Base-by-base conservation (phyloP, 306 rosid species). In the Trifolium repens region DNA sequence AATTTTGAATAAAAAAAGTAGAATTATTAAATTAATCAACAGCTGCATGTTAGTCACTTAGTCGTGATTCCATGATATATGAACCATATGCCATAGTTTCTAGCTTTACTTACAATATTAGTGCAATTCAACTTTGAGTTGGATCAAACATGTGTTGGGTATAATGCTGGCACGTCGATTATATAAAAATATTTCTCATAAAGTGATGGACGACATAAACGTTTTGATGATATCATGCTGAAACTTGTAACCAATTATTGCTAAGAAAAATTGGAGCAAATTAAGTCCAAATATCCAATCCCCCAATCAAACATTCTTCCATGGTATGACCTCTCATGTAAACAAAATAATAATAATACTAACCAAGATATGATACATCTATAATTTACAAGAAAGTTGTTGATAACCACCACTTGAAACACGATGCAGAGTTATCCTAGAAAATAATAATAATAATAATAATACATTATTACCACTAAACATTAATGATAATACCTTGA, bases 111-210 rank as follows among this genome's bases (percentile, higher is more conserved):
- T 54, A 9, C 24, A 53, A 3, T 16, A 39, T 39, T 19, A 17
- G 1, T 17, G 14, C n/a, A 2, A 26, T 58, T 26, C 35, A 58
- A 58, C 64, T 58, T 58, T 64, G 32, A 39, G 49, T 16, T 37
- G 49, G 70, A 37, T 37, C 47, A 37, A 62, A 37, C 35, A 11
- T 67, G 37, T 12, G 71, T 43, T 67, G 12, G 71, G 54, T 67
- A 67, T 67, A 67, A 67, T 67, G 71, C 34, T 14, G 35, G 71
- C 71, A 67, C 71, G 71, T 67, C 30, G 71, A 34, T 42, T 62
- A 5, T 65, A 42, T 30, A 17, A 43, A 13, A 65, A 3, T 67
- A 34, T 62, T 1, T 40, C 11, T 17, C 32, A 65, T 9, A 65
- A 6, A 66, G 35, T 3, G 10, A 42, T 14, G 6, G 5, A 5